Evolutionary conservation across 345 rosid species (phyloP).

Genomic region (Eutrema yunnanense): DNA sequence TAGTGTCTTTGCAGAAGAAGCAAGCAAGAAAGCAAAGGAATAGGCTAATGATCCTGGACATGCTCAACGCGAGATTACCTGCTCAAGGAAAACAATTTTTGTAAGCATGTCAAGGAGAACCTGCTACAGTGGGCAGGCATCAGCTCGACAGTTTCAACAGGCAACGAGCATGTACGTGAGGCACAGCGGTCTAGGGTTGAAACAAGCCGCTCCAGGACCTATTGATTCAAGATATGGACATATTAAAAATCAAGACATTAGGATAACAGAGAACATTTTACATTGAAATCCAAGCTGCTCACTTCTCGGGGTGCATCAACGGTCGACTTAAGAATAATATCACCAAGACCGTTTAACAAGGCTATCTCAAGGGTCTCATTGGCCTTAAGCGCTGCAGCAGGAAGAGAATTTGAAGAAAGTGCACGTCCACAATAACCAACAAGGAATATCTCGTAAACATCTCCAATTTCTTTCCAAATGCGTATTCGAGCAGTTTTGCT

Average conservation of each 20-base stretch:
- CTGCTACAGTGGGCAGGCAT: conserved; percentile 91
- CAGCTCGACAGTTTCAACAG: conserved; percentile 91
- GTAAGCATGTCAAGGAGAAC: conserved; percentile 84
- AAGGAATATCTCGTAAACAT: conserved; percentile 89
- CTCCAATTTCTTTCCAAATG: conserved; percentile 95
- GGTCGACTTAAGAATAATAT: conserved; percentile 63
- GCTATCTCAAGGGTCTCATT: conserved; percentile 91
- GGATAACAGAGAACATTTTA: background rate
- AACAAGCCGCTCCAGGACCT: conserved; percentile 78
- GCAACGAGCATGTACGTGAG: conserved; percentile 91
- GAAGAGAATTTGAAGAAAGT: conserved; percentile 69
- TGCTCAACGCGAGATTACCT: conserved; percentile 40
- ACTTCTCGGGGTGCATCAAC: conserved; percentile 83
- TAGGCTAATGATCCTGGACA: conserved; percentile 7
- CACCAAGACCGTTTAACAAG: conserved; percentile 64
- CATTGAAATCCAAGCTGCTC: conserved; percentile 29
- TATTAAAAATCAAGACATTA: background rate
- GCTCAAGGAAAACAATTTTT: conserved; percentile 73
- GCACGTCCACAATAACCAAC: conserved; percentile 95
- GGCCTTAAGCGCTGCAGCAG: conserved; percentile 45
- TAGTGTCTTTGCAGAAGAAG: conserved; percentile 1
- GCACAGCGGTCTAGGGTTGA: conserved; percentile 93
- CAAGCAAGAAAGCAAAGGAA: background rate
- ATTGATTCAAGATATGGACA: conserved; percentile 14
- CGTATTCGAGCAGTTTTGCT: conserved; percentile 66